phyloP scores from a whole-genome alignment of 768 basidiomycete genomes.

The Podaxis sp. region DNA sequence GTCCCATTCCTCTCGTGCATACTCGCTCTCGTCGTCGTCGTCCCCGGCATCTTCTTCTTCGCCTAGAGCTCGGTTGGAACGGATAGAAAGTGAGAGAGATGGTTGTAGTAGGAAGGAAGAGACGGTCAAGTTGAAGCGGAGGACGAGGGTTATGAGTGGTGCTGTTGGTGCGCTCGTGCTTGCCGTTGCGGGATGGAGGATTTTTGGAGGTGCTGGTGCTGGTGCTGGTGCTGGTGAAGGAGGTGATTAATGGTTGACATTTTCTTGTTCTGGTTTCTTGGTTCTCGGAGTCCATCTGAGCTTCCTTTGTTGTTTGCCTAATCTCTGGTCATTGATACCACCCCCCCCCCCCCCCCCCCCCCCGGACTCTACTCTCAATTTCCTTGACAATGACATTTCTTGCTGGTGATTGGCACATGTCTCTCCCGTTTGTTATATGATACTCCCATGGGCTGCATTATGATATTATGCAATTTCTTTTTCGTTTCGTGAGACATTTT shows the following conservation, averaged over 20 bases:
- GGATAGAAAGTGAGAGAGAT: background rate
- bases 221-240: conserved; percentile 8
- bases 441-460: background rate
- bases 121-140: conserved; percentile 30
- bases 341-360: too few relatives aligned
- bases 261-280: background rate
- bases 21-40: background rate
- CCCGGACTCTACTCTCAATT: background rate
- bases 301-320: too few relatives aligned
- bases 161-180: conserved; percentile 25
- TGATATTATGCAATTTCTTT: background rate
- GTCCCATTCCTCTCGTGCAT: background rate
- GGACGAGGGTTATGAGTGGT: conserved; percentile 13
- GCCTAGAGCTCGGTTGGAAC: background rate
- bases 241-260: background rate
- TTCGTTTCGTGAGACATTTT: background rate
- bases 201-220: conserved; percentile 34
- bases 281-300: too few relatives aligned
- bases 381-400: background rate
- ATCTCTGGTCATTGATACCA: too few relatives aligned
- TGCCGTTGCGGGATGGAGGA: conserved; percentile 27
- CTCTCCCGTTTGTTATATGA: background rate
- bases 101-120: conserved; percentile 20
- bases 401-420: background rate
- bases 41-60: background rate